Evolutionary conservation across 148 eudicot species (phyloP), one percentile per base, ranked within the genome.

Genomic region (Pharnaceum exiguum): DNA sequence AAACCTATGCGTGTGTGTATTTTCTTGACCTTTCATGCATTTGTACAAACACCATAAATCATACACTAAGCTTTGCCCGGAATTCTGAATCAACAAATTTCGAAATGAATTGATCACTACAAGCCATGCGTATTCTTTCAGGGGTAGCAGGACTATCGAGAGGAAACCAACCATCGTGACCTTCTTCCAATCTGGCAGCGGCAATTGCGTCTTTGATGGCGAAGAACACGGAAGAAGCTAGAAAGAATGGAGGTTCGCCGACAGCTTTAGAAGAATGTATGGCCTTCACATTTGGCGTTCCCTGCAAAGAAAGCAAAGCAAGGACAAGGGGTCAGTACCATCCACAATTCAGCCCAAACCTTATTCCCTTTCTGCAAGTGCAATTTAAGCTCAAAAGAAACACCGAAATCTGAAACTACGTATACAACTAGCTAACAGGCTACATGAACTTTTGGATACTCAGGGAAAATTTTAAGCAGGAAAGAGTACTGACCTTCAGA

Each of bases 201-300:
- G 68, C 67, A 25, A 93, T 78, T 33, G 99, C 99, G 61, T 93
- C 95, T 68, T 93, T 93, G 53, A 93, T 88, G 45, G 96, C 99
- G 27, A 93, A 93, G 65, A 93, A 80, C 28, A 83, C 91, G 0
- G 85, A 30, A 5, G 99, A 93, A 26, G 95, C 99, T 23, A 93
- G 89, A 65, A 93, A 93, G 56, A 93, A 93, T 7, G 99, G 99
- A 58, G 99, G 99, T 51, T 93, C 99, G 17, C 96, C 99, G 21
- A 85, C 96, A 35, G 96, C 99, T 78, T 93, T 93, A 11, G 99
- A 93, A 19, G 96, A 93, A 71, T 93, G 99, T 69, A 93, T 85
- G 47, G 95, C 99, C 66, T 79, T 93, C 16, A 51, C 72, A 55
- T 93, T 93, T 37, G 96, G 95, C 47, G 85, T 84, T 63, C 67